These are phyloP conservation scores for Anthoceros angustus DNA, from an alignment of 225 moss, liverwort and hornwort species.

Conservation along the genomic window DNA sequence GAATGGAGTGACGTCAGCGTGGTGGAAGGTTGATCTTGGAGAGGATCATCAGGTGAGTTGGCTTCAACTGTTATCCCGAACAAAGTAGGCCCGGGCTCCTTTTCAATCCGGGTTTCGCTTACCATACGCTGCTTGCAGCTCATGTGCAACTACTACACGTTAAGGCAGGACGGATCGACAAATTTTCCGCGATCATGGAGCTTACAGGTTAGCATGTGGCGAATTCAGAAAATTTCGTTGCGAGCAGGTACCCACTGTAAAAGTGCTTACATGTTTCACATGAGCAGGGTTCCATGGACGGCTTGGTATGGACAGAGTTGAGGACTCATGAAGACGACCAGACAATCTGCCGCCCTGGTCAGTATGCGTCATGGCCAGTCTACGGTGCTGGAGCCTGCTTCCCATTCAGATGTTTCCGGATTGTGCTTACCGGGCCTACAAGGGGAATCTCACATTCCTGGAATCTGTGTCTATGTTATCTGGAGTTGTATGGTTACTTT, in stretches of 20 bases:
- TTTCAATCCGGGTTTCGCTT: neutral
- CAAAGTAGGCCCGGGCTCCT: neutral
- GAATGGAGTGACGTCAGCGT: constrained; percentile 52
- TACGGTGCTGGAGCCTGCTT: constrained; percentile 48
- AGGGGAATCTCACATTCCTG: constrained; percentile 55
- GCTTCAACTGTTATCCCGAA: neutral
- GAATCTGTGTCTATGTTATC: constrained; percentile 72
- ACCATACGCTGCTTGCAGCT: constrained; percentile 29
- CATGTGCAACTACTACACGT: constrained; percentile 89
- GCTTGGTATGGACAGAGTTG: constrained; percentile 59
- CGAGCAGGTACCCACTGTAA: neutral
- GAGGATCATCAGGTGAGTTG: constrained; percentile 51
- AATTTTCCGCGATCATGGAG: constrained; percentile 87
- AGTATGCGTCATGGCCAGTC: constrained; percentile 92
- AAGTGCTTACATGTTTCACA: neutral
- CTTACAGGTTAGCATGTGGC: constrained; percentile 44
- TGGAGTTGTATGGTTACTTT: constrained; percentile 92
- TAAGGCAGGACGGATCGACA: constrained; percentile 77
- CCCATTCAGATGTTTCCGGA: constrained; percentile 60
- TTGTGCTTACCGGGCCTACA: constrained; percentile 49
- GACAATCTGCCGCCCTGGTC: constrained; percentile 45
- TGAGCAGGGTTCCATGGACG: constrained; percentile 77
- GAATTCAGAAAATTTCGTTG: neutral
- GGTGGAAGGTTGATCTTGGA: constrained; percentile 99
- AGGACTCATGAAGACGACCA: constrained; percentile 63